Evolutionary conservation across 2,329 filamentous ascomycete species (phyloP).

Genomic region (Didymella lethalis): DNA sequence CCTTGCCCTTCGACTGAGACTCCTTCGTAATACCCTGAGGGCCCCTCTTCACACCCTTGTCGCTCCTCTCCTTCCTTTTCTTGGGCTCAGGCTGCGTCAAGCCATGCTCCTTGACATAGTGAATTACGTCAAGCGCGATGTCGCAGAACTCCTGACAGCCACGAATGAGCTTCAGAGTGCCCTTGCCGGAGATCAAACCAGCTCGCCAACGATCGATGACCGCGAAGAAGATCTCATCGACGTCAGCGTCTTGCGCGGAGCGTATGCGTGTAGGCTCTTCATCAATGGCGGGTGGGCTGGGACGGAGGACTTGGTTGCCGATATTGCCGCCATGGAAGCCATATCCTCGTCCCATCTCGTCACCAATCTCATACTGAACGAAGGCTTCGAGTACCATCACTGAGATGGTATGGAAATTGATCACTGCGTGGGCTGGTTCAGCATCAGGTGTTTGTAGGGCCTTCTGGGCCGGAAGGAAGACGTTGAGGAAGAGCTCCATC

Average conservation of each 20-base stretch:
- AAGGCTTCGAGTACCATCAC: slow-evolving; percentile 44
- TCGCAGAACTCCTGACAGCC: slow-evolving; percentile 47
- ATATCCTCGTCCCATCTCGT: slow-evolving; percentile 27
- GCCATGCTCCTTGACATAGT: slow-evolving; percentile 42
- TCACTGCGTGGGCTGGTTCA: slow-evolving; percentile 31
- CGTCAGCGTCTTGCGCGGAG: slow-evolving; percentile 26
- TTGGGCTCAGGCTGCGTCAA: slow-evolving; percentile 18
- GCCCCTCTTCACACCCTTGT: slow-evolving; percentile 31
- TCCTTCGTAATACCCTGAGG: slow-evolving; percentile 9
- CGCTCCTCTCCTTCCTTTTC: slow-evolving; percentile 22
- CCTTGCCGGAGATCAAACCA: slow-evolving; percentile 28
- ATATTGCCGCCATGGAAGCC: slow-evolving; percentile 11
- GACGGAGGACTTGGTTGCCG: not conserved
- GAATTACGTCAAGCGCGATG: slow-evolving; percentile 41
- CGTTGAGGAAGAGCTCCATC: slow-evolving; percentile 34
- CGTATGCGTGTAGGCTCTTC: slow-evolving; percentile 3
- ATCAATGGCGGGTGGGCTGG: not conserved
- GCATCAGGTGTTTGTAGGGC: slow-evolving; percentile 29
- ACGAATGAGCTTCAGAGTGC: slow-evolving; percentile 30
- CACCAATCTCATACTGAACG: slow-evolving; percentile 37
- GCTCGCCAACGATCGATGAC: slow-evolving; percentile 45
- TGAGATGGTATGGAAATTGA: slow-evolving; percentile 47
- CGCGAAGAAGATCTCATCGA: slow-evolving; percentile 45
- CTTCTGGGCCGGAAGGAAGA: slow-evolving; percentile 43
- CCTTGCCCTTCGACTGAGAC: slow-evolving; percentile 1